Conservation (phyloP, 2,329 filamentous ascomycete genomes). For the Talaromyces sp. region DNA sequence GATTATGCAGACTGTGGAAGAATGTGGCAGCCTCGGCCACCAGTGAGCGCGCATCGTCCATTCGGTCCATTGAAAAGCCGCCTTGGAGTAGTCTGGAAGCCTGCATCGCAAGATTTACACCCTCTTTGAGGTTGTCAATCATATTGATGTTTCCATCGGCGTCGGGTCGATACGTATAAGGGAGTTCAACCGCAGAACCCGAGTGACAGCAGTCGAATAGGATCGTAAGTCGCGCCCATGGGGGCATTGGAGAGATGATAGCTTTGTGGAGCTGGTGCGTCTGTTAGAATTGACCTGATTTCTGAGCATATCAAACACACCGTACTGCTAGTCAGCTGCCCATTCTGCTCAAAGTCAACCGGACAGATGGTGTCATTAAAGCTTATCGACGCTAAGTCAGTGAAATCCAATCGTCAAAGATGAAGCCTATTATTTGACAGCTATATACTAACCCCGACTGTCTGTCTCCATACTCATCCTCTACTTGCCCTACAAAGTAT, state of each 20-base stretch:
- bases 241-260: conserved; percentile 48
- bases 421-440: neutral
- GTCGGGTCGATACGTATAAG: conserved; percentile 54
- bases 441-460: conserved; percentile 5
- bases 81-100: conserved; percentile 47
- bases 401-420: neutral
- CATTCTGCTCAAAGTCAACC: conserved; percentile 47
- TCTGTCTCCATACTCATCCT: conserved; percentile 7
- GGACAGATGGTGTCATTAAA: conserved; percentile 51
- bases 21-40: conserved; percentile 9
- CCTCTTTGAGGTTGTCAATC: conserved; percentile 51
- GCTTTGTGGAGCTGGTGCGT: conserved; percentile 40
- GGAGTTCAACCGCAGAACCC: conserved; percentile 54
- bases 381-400: conserved; percentile 8
- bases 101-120: conserved; percentile 45
- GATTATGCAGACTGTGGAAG: conserved; percentile 9
- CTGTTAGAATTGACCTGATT: neutral
- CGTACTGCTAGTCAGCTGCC: conserved; percentile 49
- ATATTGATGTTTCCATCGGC: conserved; percentile 52
- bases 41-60: conserved; percentile 9
- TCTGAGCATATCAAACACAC: conserved; percentile 12
- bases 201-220: conserved; percentile 60
- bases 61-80: conserved; percentile 22
- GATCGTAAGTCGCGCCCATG: conserved; percentile 49
- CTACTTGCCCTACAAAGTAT: conserved; percentile 4